phyloP scores from a whole-genome alignment of 768 basidiomycete genomes.

The Suillus weaverae region DNA sequence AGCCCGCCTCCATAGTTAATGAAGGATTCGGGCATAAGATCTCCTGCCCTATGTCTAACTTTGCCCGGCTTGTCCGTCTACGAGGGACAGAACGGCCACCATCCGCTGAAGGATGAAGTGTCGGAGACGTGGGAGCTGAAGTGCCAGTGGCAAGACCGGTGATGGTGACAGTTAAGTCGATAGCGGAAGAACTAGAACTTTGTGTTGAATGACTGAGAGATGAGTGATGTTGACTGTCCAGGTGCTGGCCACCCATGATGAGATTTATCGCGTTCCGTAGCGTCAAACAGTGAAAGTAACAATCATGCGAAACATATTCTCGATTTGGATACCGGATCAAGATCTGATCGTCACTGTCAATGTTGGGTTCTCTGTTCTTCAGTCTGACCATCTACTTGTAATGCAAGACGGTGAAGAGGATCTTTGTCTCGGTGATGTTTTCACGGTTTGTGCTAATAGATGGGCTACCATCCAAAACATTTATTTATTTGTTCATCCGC shows the following conservation, averaged over 20 bases:
- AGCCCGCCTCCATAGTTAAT: slow-evolving; percentile 20
- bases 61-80: slow-evolving; percentile 61
- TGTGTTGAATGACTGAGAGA: slow-evolving; percentile 15
- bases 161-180: slow-evolving; percentile 51
- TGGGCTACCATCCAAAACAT: background rate
- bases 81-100: slow-evolving; percentile 41
- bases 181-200: slow-evolving; percentile 54
- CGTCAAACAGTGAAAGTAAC: background rate
- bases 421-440: slow-evolving; percentile 45
- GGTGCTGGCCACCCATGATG: background rate
- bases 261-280: background rate
- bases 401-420: slow-evolving; percentile 29
- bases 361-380: background rate
- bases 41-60: slow-evolving; percentile 46
- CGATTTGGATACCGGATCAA: background rate
- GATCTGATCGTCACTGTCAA: background rate
- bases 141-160: slow-evolving; percentile 43
- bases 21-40: slow-evolving; percentile 42
- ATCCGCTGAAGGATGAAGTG: slow-evolving; percentile 34
- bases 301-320: background rate
- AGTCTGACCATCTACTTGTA: background rate
- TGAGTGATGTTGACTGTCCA: slow-evolving; percentile 13
- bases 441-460: slow-evolving; percentile 43
- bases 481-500: background rate
- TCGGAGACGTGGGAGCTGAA: slow-evolving; percentile 54